A percentile compares a stretch with the other conserved stretches of the same genome.
phyloP scores from a whole-genome alignment of 2,329 filamentous ascomycete species.

The Mycocentrospora acerina region DNA sequence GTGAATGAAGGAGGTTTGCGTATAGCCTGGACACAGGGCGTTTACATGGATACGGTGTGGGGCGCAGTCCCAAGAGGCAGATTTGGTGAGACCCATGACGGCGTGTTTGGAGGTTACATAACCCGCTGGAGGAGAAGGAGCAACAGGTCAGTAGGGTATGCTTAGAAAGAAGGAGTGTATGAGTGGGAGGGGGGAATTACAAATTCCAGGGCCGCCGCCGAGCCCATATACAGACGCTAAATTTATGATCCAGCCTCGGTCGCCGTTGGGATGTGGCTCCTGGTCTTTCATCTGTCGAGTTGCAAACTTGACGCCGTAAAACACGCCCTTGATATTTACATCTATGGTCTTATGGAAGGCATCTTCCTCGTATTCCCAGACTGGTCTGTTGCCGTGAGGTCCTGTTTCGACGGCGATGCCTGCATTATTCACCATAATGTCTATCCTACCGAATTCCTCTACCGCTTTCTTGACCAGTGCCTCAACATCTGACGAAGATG shows the following conservation, averaged over 20 bases:
- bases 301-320: constrained; percentile 50
- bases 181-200: too few species aligned
- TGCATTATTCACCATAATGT: constrained; percentile 50
- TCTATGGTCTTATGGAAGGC: constrained; percentile 48
- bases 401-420: constrained; percentile 49
- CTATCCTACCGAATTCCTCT: constrained; percentile 52
- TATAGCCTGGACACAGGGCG: constrained; percentile 56
- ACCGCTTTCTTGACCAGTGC: constrained; percentile 44
- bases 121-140: constrained; percentile 6
- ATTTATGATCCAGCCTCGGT: constrained; percentile 58
- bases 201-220: background rate
- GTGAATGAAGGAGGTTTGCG: constrained; percentile 30
- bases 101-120: constrained; percentile 56
- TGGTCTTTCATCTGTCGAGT: constrained; percentile 55
- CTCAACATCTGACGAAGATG: constrained; percentile 45
- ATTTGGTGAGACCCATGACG: constrained; percentile 52
- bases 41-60: constrained; percentile 54
- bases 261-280: constrained; percentile 32
- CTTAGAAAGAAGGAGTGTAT: too few species aligned
- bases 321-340: constrained; percentile 45
- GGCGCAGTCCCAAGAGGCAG: constrained; percentile 54
- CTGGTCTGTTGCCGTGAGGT: constrained; percentile 24
- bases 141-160: background rate
- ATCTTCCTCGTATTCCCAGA: constrained; percentile 52
- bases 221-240: constrained; percentile 50